Conservation (phyloP, 495 filamentous ascomycete species). For the Xylaria venustula region DNA sequence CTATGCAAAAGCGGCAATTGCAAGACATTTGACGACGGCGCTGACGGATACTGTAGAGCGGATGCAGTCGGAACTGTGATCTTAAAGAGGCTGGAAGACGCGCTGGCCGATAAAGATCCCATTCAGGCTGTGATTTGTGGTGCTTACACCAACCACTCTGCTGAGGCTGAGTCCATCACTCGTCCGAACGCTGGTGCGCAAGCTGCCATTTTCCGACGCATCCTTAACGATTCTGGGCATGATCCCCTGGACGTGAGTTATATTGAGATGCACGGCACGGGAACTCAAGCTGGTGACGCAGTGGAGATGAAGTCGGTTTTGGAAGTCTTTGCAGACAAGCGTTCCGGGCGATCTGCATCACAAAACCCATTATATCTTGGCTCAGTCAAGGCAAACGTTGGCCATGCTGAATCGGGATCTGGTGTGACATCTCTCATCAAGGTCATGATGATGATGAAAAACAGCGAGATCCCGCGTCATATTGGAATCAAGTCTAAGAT, state of each 20-base stretch:
- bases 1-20: slow-evolving; percentile 31
- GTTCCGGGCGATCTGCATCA: slow-evolving; percentile 19
- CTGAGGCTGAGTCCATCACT: slow-evolving; percentile 34
- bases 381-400: slow-evolving; percentile 48
- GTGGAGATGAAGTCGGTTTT: slow-evolving; percentile 24
- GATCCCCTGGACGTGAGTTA: slow-evolving; percentile 21
- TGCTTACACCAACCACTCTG: slow-evolving; percentile 46
- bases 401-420: slow-evolving; percentile 48
- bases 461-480: slow-evolving; percentile 40
- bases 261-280: slow-evolving; percentile 41
- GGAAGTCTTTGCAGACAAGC: slow-evolving; percentile 23
- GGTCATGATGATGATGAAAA: slow-evolving; percentile 46
- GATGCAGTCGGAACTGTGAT: slow-evolving; percentile 53
- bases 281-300: slow-evolving; percentile 42
- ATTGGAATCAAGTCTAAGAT: slow-evolving; percentile 37
- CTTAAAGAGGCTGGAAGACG: slow-evolving; percentile 52
- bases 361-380: slow-evolving; percentile 20
- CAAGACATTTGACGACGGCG: slow-evolving; percentile 40
- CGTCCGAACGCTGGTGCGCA: slow-evolving; percentile 28
- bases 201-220: slow-evolving; percentile 12
- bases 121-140: slow-evolving; percentile 55
- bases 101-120: slow-evolving; percentile 41
- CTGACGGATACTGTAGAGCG: slow-evolving; percentile 59
- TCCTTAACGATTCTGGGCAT: slow-evolving; percentile 1
- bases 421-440: slow-evolving; percentile 44